Evolutionary conservation across 1,284 basidiomycete species (phyloP), one percentile per base, ranked within the genome.

Genomic region (Ceratobasidium sp.): DNA sequence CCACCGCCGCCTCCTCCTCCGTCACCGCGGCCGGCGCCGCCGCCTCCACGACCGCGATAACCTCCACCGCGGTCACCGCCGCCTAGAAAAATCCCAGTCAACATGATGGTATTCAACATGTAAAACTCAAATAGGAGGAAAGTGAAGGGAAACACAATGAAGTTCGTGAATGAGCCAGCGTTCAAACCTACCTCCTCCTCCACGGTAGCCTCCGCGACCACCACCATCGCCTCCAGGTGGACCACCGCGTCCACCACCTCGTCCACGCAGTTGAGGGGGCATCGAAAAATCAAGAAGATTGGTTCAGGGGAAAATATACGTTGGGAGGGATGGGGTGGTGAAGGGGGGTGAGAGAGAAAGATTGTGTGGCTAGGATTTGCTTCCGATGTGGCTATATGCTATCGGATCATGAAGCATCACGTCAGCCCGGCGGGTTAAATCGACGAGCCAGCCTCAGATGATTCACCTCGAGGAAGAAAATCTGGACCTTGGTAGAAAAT

Each of bases 401-500:
- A n/a, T n/a, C n/a, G n/a, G n/a, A n/a, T n/a, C n/a, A n/a, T n/a
- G n/a, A n/a, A n/a, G n/a, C n/a, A n/a, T n/a, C n/a, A n/a, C n/a
- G n/a, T n/a, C n/a, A n/a, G n/a, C n/a, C n/a, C n/a, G n/a, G n/a
- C n/a, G n/a, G n/a, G n/a, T n/a, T n/a, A n/a, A n/a, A n/a, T n/a
- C n/a, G n/a, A n/a, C n/a, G n/a, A n/a, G n/a, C n/a, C n/a, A n/a
- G n/a, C n/a, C n/a, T n/a, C n/a, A n/a, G n/a, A n/a, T n/a, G n/a
- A n/a, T n/a, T n/a, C n/a, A n/a, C n/a, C n/a, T n/a, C n/a, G n/a
- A n/a, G n/a, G n/a, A n/a, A n/a, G 22, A 9, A 8, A 5, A 11
- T 3, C 36, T 7, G 14, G 24, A 62, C 72, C 51, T 73, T 91
- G 0, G 92, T 93, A 0, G 92, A 89, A 79, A 94, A 94, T 0